Evolutionary conservation across 2,329 filamentous ascomycete genomes (phyloP), one percentile per base, ranked within the genome.

Genomic region (Colletotrichum caudatum): DNA sequence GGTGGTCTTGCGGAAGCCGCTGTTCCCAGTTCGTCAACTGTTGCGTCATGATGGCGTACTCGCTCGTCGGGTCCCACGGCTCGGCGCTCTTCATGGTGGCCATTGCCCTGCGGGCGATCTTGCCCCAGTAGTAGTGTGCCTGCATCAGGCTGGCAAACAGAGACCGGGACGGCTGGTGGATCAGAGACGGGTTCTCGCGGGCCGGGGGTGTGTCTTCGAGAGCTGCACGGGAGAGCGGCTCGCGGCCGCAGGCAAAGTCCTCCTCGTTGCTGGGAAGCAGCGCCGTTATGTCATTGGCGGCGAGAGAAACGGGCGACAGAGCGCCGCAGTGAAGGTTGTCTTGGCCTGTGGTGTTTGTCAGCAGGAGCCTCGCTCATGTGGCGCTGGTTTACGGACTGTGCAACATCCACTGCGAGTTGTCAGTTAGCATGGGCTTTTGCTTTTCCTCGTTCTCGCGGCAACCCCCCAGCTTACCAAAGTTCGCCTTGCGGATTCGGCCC

Each of bases 81-180:
- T 79, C 76, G n/a, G 78, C 75, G 64, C 81, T 84, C 35, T 80
- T 83, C 54, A 82, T 82, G 59, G 84, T 82, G 29, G 79, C 82
- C 11, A 87, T 82, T 14, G 85, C 84, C 9, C 86, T 80, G 4
- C 87, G 82, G 2, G 85, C 84, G 16, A 89, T 83, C 16, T 80
- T 81, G 5, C 87, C 87, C 87, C 87, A 89, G 66, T 86, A 83
- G 64, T 86, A 81, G 67, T 88, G 87, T 20, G 84, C 84, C 72
- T 89, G 87, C 74, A 89, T 86, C 3, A 89, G 77, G 0, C 85
- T 85, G 1, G 87, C 87, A 73, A 89, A 89, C 1, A 89, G 78
- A 0, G 87, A 89, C 16, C 87, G 82, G 12, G 82, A 79, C 3
- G 81, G 80, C 53, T 85, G 81, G 8, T 77, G 78, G 44, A 84